Evolutionary conservation across 2,329 filamentous ascomycete genomes (phyloP).

Genomic region (Stagonosporopsis chrysanthemi): DNA sequence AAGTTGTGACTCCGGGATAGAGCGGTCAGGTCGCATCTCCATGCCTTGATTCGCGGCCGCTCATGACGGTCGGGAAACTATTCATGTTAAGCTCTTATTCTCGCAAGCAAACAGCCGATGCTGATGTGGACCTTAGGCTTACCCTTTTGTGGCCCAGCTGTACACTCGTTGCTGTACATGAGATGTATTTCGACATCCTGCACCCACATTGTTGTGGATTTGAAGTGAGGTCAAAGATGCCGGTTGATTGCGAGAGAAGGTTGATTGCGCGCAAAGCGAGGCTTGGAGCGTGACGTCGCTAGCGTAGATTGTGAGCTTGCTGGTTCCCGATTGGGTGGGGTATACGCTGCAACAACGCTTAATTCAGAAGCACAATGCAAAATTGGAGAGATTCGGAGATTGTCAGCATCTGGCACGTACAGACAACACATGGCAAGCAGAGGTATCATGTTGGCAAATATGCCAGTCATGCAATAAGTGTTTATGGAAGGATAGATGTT

Average conservation of each 20-base stretch:
- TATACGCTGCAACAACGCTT: neutral
- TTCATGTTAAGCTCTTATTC: neutral
- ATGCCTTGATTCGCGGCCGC: conserved; percentile 38
- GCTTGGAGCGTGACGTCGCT: conserved; percentile 18
- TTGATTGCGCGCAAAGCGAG: neutral
- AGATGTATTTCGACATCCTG: conserved; percentile 28
- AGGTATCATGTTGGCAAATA: neutral
- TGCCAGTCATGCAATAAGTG: conserved; percentile 16
- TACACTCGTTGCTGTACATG: conserved; percentile 35
- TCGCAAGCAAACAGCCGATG: neutral
- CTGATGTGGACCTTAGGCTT: conserved; percentile 14
- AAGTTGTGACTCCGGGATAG: conserved; percentile 57
- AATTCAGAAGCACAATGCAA: neutral
- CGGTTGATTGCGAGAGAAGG: neutral
- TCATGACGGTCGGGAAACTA: conserved; percentile 24
- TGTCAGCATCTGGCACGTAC: neutral
- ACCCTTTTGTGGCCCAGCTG: conserved; percentile 36
- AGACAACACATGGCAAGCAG: neutral
- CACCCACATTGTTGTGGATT: conserved; percentile 4
- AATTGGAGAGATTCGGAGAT: neutral
- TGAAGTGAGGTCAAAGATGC: neutral
- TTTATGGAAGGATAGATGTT: conserved; percentile 14
- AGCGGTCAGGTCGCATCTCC: conserved; percentile 56
- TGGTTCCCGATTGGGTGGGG: conserved; percentile 1
- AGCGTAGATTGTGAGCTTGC: conserved; percentile 4